A percentile compares a stretch with the other conserved stretches of the same genome.
Conservation (phyloP, 495 filamentous ascomycete genomes). For the Echria macrotheca region DNA sequence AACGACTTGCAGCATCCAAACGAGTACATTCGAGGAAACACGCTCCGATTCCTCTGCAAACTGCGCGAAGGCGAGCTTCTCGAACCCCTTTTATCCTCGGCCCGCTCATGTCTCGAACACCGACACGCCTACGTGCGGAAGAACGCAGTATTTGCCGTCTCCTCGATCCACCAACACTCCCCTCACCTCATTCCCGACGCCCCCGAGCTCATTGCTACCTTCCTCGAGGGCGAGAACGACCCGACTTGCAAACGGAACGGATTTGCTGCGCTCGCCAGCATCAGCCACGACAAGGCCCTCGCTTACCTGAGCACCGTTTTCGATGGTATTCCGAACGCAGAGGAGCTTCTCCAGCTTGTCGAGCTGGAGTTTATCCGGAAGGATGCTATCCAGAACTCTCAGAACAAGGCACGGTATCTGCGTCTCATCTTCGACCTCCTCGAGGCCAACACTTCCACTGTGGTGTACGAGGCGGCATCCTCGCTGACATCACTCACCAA, state of each 20-base stretch:
- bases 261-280: slow-evolving; percentile 83
- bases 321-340: slow-evolving; percentile 87
- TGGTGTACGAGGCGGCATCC: slow-evolving; percentile 97
- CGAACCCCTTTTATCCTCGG: slow-evolving; percentile 88
- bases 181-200: slow-evolving; percentile 93
- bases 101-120: slow-evolving; percentile 86
- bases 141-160: slow-evolving; percentile 91
- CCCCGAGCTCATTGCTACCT: slow-evolving; percentile 82
- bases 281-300: slow-evolving; percentile 88
- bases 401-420: slow-evolving; percentile 93
- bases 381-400: slow-evolving; percentile 88
- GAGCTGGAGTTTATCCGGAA: slow-evolving; percentile 96
- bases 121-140: slow-evolving; percentile 97
- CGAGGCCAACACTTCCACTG: slow-evolving; percentile 87
- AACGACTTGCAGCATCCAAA: slow-evolving; percentile 97
- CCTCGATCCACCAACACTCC: slow-evolving; percentile 88
- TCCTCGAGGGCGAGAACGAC: slow-evolving; percentile 89
- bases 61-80: slow-evolving; percentile 92
- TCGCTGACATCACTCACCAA: slow-evolving; percentile 90
- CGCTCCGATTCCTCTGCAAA: slow-evolving; percentile 93
- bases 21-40: slow-evolving; percentile 96
- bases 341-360: slow-evolving; percentile 88
- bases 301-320: slow-evolving; percentile 89
- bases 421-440: slow-evolving; percentile 94
- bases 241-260: slow-evolving; percentile 97